Conservation (phyloP, 2,329 filamentous ascomycete species). For the Beauveria medogensis region DNA sequence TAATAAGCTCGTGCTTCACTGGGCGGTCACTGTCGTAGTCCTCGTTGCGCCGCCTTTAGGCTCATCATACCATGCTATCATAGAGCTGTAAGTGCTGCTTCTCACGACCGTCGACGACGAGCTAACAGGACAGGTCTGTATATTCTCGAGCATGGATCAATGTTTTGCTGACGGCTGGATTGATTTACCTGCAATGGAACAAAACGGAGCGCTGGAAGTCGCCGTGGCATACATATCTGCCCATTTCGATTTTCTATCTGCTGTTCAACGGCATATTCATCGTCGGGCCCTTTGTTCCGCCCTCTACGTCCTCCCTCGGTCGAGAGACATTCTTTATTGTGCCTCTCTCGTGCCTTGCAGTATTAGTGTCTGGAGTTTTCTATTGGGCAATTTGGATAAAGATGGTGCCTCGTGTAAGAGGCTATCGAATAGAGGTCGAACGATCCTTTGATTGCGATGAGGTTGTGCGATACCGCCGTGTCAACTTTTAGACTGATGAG, state of each 20-base stretch:
- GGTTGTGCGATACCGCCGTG: constrained; percentile 29
- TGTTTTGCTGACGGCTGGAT: constrained; percentile 39
- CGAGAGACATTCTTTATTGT: constrained; percentile 50
- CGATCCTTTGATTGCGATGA: constrained; percentile 32
- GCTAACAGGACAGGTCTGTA: constrained; percentile 26
- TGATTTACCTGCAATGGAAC: constrained; percentile 43
- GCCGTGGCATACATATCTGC: constrained; percentile 42
- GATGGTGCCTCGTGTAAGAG: constrained; percentile 39
- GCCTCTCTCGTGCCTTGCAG: constrained; percentile 44
- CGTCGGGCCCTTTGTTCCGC: constrained; percentile 48
- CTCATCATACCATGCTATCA: constrained; percentile 60
- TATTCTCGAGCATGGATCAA: constrained; percentile 49
- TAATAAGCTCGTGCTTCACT: constrained; percentile 51
- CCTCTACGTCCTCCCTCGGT: constrained; percentile 38
- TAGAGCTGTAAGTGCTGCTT: constrained; percentile 36
- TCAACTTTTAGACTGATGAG: not conserved
- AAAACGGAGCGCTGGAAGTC: constrained; percentile 45
- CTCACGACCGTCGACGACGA: not conserved
- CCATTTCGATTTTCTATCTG: constrained; percentile 39
- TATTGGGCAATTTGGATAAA: constrained; percentile 49
- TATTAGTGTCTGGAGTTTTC: constrained; percentile 39
- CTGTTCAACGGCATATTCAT: constrained; percentile 44
- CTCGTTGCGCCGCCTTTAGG: constrained; percentile 60
- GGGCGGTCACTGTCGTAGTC: constrained; percentile 56
- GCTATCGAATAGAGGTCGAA: constrained; percentile 40